phyloP scores from a whole-genome alignment of 768 basidiomycete genomes.

The Lactarius evosmus region DNA sequence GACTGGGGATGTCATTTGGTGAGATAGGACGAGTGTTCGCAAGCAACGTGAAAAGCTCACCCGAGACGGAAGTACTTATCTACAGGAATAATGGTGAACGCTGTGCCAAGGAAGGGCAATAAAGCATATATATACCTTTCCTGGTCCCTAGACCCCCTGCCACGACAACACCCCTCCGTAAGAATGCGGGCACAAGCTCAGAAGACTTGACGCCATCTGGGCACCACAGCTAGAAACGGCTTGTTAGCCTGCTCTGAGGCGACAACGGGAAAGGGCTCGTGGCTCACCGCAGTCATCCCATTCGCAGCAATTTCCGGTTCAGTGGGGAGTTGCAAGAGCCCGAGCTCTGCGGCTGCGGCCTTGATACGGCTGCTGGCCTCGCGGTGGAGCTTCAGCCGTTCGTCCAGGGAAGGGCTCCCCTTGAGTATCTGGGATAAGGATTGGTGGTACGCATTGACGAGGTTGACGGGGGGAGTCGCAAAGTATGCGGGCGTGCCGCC shows the following conservation, averaged over 20 bases:
- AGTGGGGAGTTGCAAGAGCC: slow-evolving; percentile 69
- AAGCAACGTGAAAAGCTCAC: slow-evolving; percentile 32
- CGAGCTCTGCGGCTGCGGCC: slow-evolving; percentile 58
- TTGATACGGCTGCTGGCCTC: slow-evolving; percentile 68
- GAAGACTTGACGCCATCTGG: slow-evolving; percentile 76
- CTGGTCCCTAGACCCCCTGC: slow-evolving; percentile 66
- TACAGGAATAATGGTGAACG: slow-evolving; percentile 33
- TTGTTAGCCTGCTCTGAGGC: background rate
- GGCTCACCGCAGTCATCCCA: slow-evolving; percentile 86
- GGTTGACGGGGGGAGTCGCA: slow-evolving; percentile 92
- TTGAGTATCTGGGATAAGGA: slow-evolving; percentile 72
- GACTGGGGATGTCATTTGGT: slow-evolving; percentile 42
- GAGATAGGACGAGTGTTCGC: slow-evolving; percentile 5
- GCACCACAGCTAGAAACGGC: slow-evolving; percentile 58
- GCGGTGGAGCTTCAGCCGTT: slow-evolving; percentile 75
- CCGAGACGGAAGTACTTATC: slow-evolving; percentile 93
- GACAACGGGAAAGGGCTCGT: background rate
- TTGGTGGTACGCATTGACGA: slow-evolving; percentile 87
- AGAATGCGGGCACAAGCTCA: slow-evolving; percentile 74
- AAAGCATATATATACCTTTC: slow-evolving; percentile 16
- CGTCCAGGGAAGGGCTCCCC: slow-evolving; percentile 59
- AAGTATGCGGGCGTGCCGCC: slow-evolving; percentile 80
- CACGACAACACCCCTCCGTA: slow-evolving; percentile 68
- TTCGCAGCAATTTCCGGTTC: slow-evolving; percentile 69
- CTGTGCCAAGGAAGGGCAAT: background rate